phyloP scores from a whole-genome alignment of 2,329 filamentous ascomycete species.

The Ambrosiella cleistominuta region DNA sequence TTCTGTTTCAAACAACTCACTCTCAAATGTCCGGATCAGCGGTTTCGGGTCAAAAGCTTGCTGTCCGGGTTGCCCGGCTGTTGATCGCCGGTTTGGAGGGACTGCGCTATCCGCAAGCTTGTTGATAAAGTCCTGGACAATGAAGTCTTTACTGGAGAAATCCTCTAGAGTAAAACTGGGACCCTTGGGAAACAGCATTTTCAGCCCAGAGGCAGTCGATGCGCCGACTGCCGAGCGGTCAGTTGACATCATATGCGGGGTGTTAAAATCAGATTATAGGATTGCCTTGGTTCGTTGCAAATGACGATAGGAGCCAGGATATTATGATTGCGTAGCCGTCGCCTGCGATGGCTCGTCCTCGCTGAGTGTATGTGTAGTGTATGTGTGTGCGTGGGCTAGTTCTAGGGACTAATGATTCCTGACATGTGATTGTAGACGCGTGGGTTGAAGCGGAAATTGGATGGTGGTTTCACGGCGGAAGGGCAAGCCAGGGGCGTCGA shows the following conservation, averaged over 20 bases:
- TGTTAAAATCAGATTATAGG: background rate
- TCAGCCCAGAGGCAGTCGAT: conserved; percentile 32
- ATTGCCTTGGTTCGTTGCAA: background rate
- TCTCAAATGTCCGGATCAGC: conserved; percentile 86
- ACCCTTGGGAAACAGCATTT: conserved; percentile 57
- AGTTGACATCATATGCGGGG: conserved; percentile 1
- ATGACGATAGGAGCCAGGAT: background rate
- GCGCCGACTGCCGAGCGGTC: conserved; percentile 18
- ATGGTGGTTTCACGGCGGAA: background rate
- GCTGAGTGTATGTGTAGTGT: background rate
- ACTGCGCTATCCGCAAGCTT: conserved; percentile 71
- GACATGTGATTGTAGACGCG: conserved; percentile 5
- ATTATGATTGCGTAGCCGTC: background rate
- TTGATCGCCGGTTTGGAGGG: conserved; percentile 64
- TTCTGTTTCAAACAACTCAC: conserved; percentile 23
- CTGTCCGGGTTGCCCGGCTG: conserved; percentile 24
- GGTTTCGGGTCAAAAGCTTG: conserved; percentile 84
- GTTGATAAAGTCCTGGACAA: conserved; percentile 95
- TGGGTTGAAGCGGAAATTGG: conserved; percentile 4
- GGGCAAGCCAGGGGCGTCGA: background rate
- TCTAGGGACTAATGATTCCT: background rate
- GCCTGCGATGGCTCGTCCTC: background rate
- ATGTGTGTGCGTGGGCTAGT: background rate
- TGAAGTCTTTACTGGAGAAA: conserved; percentile 82
- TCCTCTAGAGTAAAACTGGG: conserved; percentile 78